Evolutionary conservation across 1,139 yeast species (phyloP).

Genomic region (Kazachstania sp.): DNA sequence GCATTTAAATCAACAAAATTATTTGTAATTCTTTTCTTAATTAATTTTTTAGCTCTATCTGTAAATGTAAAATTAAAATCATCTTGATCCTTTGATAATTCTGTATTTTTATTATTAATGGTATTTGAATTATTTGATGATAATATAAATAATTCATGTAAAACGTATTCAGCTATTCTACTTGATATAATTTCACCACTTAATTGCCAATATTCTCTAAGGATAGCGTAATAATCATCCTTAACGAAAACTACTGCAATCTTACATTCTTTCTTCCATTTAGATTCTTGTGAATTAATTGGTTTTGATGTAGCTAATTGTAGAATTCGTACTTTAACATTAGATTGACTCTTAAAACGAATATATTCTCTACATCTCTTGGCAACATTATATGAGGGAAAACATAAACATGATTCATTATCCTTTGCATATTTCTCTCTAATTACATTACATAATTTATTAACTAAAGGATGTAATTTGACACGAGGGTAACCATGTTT

Average conservation of each 20-base stretch:
- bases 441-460: slow-evolving; percentile 45
- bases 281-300: slow-evolving; percentile 46
- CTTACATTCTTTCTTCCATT: slow-evolving; percentile 52
- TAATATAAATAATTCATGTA: slow-evolving; percentile 42
- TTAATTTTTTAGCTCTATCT: slow-evolving; percentile 62
- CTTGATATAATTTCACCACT: slow-evolving; percentile 93
- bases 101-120: background rate
- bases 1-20: slow-evolving; percentile 44
- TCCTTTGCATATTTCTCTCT: slow-evolving; percentile 62
- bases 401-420: slow-evolving; percentile 52
- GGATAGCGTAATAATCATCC: slow-evolving; percentile 43
- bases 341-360: slow-evolving; percentile 8
- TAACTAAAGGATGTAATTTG: slow-evolving; percentile 44
- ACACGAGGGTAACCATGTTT: slow-evolving; percentile 38
- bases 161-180: slow-evolving; percentile 75
- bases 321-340: slow-evolving; percentile 53
- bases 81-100: slow-evolving; percentile 23
- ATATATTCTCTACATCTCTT: slow-evolving; percentile 79
- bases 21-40: slow-evolving; percentile 68
- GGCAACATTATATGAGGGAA: slow-evolving; percentile 72
- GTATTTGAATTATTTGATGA: background rate
- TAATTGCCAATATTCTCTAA: slow-evolving; percentile 93
- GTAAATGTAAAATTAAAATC: slow-evolving; percentile 63
- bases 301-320: slow-evolving; percentile 75
- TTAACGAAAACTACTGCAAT: slow-evolving; percentile 70